A percentile compares a stretch with the other conserved stretches of the same genome.
phyloP scores from a whole-genome alignment of 805 yeast genomes.

The Starmerella vaccinii region DNA sequence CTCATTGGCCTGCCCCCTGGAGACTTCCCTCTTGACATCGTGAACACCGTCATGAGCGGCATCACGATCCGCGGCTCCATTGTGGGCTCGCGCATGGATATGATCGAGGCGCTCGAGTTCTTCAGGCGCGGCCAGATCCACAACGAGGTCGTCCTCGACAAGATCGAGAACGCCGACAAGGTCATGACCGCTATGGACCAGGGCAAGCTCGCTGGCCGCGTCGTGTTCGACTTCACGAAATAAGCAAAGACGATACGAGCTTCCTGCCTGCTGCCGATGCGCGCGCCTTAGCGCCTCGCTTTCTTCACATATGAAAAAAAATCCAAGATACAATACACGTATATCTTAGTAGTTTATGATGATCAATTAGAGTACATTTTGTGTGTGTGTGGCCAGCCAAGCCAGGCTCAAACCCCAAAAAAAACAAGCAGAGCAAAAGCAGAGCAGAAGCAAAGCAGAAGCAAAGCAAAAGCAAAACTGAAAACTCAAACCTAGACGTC shows the following conservation, averaged over 20 bases:
- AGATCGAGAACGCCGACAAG: conserved; percentile 64
- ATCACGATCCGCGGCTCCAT: conserved; percentile 68
- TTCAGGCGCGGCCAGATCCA: conserved; percentile 59
- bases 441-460: too few species aligned
- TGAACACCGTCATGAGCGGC: conserved; percentile 63
- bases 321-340: conserved; percentile 1
- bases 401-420: not conserved
- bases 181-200: conserved; percentile 70
- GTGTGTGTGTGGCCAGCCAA: not conserved
- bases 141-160: conserved; percentile 46
- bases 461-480: too few species aligned
- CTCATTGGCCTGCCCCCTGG: conserved; percentile 72
- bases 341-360: not conserved
- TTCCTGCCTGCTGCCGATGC: too few species aligned
- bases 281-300: not conserved
- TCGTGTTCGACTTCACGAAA: conserved; percentile 60
- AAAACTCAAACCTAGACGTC: too few species aligned
- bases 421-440: too few species aligned
- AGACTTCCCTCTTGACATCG: conserved; percentile 61
- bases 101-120: conserved; percentile 71
- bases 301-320: not conserved
- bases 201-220: conserved; percentile 80
- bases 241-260: not conserved
- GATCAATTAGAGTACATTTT: not conserved
- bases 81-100: conserved; percentile 83